These are phyloP conservation scores for Adansonia grandidieri DNA, from an alignment of 441 rosid genomes.

Conservation along the genomic window DNA sequence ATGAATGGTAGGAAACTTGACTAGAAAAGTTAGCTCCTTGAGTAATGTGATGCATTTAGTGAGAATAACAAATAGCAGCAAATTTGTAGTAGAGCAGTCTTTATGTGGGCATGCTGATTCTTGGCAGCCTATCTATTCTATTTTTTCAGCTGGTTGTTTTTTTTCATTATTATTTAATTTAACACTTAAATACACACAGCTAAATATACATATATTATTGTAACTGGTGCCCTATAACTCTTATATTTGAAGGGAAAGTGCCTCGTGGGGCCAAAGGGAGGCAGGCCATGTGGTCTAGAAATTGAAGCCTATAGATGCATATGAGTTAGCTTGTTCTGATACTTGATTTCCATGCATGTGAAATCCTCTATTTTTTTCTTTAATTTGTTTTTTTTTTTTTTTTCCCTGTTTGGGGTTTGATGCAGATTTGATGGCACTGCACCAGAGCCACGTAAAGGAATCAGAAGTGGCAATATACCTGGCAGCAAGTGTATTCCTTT, in stretches of 20 bases:
- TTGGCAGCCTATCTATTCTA: neutral
- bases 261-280: too few species aligned
- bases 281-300: too few species aligned
- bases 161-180: neutral
- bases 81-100: conserved; percentile 4
- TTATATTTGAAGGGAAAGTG: neutral
- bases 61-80: neutral
- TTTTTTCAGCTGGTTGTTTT: neutral
- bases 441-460: conserved; percentile 88
- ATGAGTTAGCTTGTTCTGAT: too few species aligned
- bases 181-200: too few species aligned
- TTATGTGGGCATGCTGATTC: neutral
- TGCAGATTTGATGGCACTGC: conserved; percentile 83
- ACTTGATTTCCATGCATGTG: neutral
- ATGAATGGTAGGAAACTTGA: conserved; percentile 1
- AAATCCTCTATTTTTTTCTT: neutral
- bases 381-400: neutral
- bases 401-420: conserved; percentile 10
- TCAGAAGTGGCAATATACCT: conserved; percentile 90
- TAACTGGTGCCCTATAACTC: neutral
- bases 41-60: neutral
- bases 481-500: conserved; percentile 93
- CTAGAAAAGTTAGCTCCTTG: neutral
- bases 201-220: neutral
- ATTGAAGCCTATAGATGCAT: too few species aligned